Base-by-base conservation (phyloP, 768 basidiomycete species). In the Bullera alba region DNA sequence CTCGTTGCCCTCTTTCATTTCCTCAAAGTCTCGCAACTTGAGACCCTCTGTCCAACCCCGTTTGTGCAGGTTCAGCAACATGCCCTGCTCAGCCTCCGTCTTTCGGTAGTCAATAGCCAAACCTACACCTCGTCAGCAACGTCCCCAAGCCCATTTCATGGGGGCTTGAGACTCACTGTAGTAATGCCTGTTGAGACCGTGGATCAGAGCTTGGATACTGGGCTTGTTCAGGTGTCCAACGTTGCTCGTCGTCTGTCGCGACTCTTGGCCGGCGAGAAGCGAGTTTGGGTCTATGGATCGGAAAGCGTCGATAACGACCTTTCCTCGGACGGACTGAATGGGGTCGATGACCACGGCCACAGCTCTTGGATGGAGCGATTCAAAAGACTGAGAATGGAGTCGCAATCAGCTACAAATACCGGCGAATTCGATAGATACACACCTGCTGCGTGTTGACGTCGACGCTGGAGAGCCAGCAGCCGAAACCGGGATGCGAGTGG, bases 401-500 rank as follows among this genome's bases (percentile, higher is more conserved):
- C 38, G 38, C 35, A 28, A 21, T 32, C 8, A 8, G 27, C 34
- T 43, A 53, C 43, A 38, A 38, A 23, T 38, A 23, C 19, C 27
- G 17, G 34, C 45, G 32, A 21, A 35, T 22, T 21, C 19, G 32
- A 27, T 22, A 12, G 23, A 25, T 10, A 67, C 76, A 53, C 48
- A 85, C 92, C 77, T 97, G 95, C 67, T 99, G 95, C 3, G 95
- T 99, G 75, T 96, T 95, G 69, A 97, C 91, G 75, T 99, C 95
- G 19, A 97, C 93, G 62, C 89, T 91, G 39, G 92, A 96, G 34
- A 99, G 77, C 95, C 95, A 99, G 73, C 95, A 99, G 4, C 95
- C 95, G 74, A 97, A 99, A 30, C 95, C 95, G 48, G 95, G 95
- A 77, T 99, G 95, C 32, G 95, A 97, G 75, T 99, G 95, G 69